phyloP scores from a whole-genome alignment of 2,329 filamentous ascomycete species.

The Colletotrichum orbiculare region DNA sequence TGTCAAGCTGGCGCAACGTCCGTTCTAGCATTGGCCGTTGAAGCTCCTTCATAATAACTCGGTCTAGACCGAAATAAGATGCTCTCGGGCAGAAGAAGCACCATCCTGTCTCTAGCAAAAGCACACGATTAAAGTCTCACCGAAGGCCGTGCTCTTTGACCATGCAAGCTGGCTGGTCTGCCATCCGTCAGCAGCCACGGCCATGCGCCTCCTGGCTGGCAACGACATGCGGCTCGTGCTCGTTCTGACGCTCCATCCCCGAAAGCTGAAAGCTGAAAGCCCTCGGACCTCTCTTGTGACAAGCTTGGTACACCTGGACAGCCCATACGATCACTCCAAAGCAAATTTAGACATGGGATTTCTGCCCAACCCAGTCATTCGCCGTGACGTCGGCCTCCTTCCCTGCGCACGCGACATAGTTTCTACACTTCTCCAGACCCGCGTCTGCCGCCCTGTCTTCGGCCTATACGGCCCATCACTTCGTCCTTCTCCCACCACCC shows the following conservation, averaged over 20 bases:
- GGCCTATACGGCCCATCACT: not conserved
- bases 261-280: conserved; percentile 1
- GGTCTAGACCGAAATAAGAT: no score
- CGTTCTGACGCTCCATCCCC: conserved; percentile 15
- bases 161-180: not conserved
- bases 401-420: conserved; percentile 6
- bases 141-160: no score
- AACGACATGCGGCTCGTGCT: conserved; percentile 8
- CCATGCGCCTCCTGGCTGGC: not conserved
- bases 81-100: no score
- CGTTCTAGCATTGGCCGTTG: no score
- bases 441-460: not conserved
- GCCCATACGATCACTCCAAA: conserved; percentile 5
- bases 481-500: not conserved
- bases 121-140: no score
- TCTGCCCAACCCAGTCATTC: not conserved
- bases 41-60: no score
- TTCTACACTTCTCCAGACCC: not conserved
- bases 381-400: conserved; percentile 7
- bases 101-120: not conserved
- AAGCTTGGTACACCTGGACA: conserved; percentile 28
- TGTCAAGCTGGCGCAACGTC: no score
- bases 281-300: conserved; percentile 30
- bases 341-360: conserved; percentile 22
- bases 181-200: not conserved